These are phyloP conservation scores for Penicillium digitatum DNA, from an alignment of 2,329 filamentous ascomycete genomes.

Conservation along the genomic window DNA sequence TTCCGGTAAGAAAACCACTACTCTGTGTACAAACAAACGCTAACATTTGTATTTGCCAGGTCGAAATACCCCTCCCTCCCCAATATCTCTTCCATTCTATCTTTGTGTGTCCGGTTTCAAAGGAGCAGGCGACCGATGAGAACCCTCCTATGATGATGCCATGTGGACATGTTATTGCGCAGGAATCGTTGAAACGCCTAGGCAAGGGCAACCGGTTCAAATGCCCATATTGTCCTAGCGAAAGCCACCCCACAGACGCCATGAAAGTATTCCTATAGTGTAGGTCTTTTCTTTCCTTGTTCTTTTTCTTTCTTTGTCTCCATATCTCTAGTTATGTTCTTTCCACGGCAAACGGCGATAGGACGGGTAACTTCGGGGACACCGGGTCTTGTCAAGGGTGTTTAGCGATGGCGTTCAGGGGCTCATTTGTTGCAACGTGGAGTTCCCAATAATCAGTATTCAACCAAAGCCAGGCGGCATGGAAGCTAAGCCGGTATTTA, in stretches of 20 bases:
- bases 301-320: neutral
- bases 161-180: constrained; percentile 89
- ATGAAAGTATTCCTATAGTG: constrained; percentile 63
- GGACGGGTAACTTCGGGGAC: neutral
- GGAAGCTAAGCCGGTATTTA: too few species aligned
- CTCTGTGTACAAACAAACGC: constrained; percentile 41
- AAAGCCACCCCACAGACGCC: constrained; percentile 74
- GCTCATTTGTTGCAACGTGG: neutral
- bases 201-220: constrained; percentile 81
- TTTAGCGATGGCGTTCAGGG: constrained; percentile 8
- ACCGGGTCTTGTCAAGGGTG: constrained; percentile 2
- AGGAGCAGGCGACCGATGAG: constrained; percentile 86
- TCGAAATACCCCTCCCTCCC: constrained; percentile 62
- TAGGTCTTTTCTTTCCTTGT: neutral
- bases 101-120: constrained; percentile 95
- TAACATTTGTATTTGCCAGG: constrained; percentile 35
- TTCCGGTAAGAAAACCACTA: constrained; percentile 62
- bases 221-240: constrained; percentile 90
- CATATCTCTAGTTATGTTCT: neutral
- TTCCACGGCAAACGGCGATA: neutral
- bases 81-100: constrained; percentile 82
- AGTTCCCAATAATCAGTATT: too few species aligned
- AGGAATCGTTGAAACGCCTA: constrained; percentile 74
- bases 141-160: constrained; percentile 97
- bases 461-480: too few species aligned